Conservation (phyloP, 495 filamentous ascomycete species). For the Monascus purpureus region DNA sequence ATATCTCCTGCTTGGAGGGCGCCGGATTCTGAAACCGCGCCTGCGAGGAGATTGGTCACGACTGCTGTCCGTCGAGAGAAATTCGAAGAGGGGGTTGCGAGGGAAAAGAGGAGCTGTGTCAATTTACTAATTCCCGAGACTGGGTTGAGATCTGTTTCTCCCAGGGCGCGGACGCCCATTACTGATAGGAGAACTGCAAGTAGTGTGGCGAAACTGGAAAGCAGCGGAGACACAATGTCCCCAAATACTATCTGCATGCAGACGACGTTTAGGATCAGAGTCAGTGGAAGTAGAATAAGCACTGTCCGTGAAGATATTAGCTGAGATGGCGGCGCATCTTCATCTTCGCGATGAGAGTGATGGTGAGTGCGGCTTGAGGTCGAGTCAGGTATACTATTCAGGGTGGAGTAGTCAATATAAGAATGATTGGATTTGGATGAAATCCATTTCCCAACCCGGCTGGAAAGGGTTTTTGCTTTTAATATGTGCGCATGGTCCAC, state of each 20-base stretch:
- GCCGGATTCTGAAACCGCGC: conserved; percentile 78
- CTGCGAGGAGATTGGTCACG: conserved; percentile 84
- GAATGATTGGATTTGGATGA: conserved; percentile 9
- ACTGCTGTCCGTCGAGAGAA: conserved; percentile 46
- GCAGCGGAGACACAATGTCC: conserved; percentile 38
- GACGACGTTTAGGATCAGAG: conserved; percentile 63
- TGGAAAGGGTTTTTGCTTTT: conserved; percentile 15
- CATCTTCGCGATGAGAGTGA: conserved; percentile 20
- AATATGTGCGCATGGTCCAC: conserved; percentile 27
- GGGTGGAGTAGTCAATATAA: conserved; percentile 27
- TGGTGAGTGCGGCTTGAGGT: conserved; percentile 1
- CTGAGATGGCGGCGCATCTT: conserved; percentile 73
- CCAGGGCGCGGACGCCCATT: conserved; percentile 90
- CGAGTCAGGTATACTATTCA: conserved; percentile 17
- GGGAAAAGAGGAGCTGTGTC: conserved; percentile 85
- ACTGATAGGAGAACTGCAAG: conserved; percentile 81
- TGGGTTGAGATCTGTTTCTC: conserved; percentile 94
- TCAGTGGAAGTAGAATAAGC: conserved; percentile 56
- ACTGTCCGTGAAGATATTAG: conserved; percentile 64
- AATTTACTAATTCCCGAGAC: conserved; percentile 95
- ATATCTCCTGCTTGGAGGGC: conserved; percentile 93
- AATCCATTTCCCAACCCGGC: conserved; percentile 14
- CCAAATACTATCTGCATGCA: conserved; percentile 74
- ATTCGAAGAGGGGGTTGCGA: conserved; percentile 68
- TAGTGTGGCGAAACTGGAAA: conserved; percentile 71